phyloP scores from a whole-genome alignment of 2,329 filamentous ascomycete genomes.

The Phialemoniopsis sp. region DNA sequence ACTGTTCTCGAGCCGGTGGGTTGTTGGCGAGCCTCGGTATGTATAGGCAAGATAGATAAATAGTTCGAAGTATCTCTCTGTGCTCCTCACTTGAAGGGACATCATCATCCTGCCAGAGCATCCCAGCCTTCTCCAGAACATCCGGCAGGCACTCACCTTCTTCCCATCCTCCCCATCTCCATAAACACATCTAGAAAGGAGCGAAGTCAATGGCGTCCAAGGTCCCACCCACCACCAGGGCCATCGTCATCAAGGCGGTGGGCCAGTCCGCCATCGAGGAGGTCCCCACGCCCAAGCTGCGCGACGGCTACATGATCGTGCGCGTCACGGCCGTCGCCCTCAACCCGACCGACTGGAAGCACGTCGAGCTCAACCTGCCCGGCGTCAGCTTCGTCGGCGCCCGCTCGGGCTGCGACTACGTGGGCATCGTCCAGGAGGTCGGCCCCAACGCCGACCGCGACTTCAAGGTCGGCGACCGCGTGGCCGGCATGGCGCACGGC shows the following conservation, averaged over 20 bases:
- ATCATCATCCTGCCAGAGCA: too few relatives aligned
- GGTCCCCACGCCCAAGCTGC: constrained; percentile 15
- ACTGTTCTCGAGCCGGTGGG: too few relatives aligned
- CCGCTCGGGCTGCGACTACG: constrained; percentile 37
- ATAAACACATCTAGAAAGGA: too few relatives aligned
- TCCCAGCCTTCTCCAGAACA: too few relatives aligned
- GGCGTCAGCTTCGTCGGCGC: constrained; percentile 1
- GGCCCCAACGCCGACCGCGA: constrained; percentile 33
- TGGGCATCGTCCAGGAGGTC: constrained; percentile 40
- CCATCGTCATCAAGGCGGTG: constrained; percentile 14
- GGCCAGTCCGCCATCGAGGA: constrained; percentile 13
- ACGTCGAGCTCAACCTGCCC: constrained; percentile 6
- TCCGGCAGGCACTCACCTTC: too few relatives aligned
- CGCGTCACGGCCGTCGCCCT: constrained; percentile 18
- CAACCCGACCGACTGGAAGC: constrained; percentile 23
- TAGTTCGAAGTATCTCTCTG: too few relatives aligned
- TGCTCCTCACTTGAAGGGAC: too few relatives aligned
- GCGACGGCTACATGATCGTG: constrained; percentile 19
- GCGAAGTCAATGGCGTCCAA: too few relatives aligned
- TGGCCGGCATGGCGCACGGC: constrained; percentile 35
- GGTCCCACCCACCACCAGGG: constrained; percentile 12
- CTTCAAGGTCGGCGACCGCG: constrained; percentile 42
- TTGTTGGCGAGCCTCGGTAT: too few relatives aligned
- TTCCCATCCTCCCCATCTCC: too few relatives aligned
- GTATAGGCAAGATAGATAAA: too few relatives aligned